phyloP scores from a whole-genome alignment of 352 stramenopile genomes.

The Peronospora destructor region DNA sequence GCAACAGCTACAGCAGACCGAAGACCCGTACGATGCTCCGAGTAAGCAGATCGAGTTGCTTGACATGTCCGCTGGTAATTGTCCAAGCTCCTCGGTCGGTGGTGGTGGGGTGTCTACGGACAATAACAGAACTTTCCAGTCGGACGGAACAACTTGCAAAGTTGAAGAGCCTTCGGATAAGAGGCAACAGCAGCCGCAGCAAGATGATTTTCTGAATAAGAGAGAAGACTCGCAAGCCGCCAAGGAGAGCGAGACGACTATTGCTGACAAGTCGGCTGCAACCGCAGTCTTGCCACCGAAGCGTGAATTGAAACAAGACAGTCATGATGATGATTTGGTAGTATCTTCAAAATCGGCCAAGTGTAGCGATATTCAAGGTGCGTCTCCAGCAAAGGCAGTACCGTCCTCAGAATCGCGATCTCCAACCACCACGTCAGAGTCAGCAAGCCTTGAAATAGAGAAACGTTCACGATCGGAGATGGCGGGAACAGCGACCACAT shows the following conservation, averaged over 20 bases:
- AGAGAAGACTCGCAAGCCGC: constrained; percentile 14
- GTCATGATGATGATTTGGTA: constrained; percentile 3
- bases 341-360: constrained; percentile 11
- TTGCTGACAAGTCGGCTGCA: constrained; percentile 4
- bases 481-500: constrained; percentile 20
- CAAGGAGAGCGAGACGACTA: constrained; percentile 16
- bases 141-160: constrained; percentile 14
- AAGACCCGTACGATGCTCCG: constrained; percentile 33
- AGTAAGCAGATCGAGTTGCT: constrained; percentile 26
- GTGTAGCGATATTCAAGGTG: constrained; percentile 16
- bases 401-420: constrained; percentile 10
- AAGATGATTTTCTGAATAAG: constrained; percentile 9
- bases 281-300: constrained; percentile 11
- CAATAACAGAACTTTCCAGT: constrained; percentile 2
- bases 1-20: constrained; percentile 32
- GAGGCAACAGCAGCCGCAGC: constrained; percentile 6
- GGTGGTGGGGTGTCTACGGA: constrained; percentile 9
- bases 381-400: constrained; percentile 19
- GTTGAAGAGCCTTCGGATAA: constrained; percentile 15
- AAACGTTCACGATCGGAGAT: constrained; percentile 30
- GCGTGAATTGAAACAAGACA: constrained; percentile 15
- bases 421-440: constrained; percentile 23
- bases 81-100: constrained; percentile 24
- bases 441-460: constrained; percentile 18
- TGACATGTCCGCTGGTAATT: constrained; percentile 28